Evolutionary conservation across 805 yeast genomes (phyloP), one percentile per base, ranked within the genome.

Genomic region (Candida stauntonica): DNA sequence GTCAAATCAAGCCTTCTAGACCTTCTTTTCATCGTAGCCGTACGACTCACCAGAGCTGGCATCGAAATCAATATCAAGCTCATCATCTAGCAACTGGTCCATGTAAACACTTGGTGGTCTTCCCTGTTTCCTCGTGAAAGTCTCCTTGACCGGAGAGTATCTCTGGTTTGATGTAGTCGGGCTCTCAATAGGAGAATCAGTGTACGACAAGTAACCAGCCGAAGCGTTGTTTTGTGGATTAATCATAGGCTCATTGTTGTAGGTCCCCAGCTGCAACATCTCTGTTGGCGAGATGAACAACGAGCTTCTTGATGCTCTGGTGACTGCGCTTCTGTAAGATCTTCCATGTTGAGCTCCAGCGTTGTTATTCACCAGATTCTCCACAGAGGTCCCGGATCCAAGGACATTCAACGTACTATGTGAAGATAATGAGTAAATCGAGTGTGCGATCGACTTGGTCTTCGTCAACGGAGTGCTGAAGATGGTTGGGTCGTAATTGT

Each of bases 281-380:
- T 66, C 65, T 4, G 75, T 72, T 3, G 81, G 81, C 18, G 78
- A 72, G 15, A 75, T 62, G 42, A 72, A 73, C 71, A 75, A 61
- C 5, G 78, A 72, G 9, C 60, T 57, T 43, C 77, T 52, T 16
- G 62, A 55, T 3, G 52, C 51, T 40, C 39, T 46, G 32, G 43
- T 31, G 5, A 51, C 21, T 1, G 61, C 55, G 20, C 42, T 48
- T 45, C 54, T 47, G 33, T 50, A 56, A 7, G 51, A 39, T 48
- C 54, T 45, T 5, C 61, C 58, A 18, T 44, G 47, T 7, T 33
- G n/a, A n/a, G n/a, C n/a, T n/a, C n/a, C n/a, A n/a, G n/a, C n/a
- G n/a, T n/a, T 38, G 18, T 39, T 46, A 13, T 46, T 16, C 2
- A 17, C 32, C 18, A 47, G n/a, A 19, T 45, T 38, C 7, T 47